Conservation (phyloP, 2,329 filamentous ascomycete species). For the Nemania sp. region DNA sequence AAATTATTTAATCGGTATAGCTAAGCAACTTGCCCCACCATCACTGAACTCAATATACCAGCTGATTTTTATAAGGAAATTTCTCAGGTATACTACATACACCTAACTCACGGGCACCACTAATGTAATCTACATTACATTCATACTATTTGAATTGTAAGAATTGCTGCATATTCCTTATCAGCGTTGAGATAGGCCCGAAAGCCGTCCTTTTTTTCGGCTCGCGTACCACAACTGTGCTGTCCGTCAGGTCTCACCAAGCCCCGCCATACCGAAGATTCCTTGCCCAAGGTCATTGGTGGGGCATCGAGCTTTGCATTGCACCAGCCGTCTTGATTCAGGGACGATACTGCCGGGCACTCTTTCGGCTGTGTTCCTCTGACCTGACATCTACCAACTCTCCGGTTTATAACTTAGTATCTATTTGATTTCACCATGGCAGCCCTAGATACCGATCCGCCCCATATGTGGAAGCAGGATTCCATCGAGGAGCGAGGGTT, state of each 20-base stretch:
- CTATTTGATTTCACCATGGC: slow-evolving; percentile 38
- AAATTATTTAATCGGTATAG: neutral
- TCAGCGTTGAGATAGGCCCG: neutral
- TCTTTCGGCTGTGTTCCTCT: neutral
- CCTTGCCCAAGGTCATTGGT: slow-evolving; percentile 26
- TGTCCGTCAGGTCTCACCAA: neutral
- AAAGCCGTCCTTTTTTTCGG: neutral
- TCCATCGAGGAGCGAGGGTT: slow-evolving; percentile 75
- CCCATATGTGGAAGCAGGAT: slow-evolving; percentile 54
- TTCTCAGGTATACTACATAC: neutral
- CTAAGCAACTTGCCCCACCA: neutral
- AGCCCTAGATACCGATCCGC: slow-evolving; percentile 44
- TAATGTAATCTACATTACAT: neutral
- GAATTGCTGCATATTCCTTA: neutral
- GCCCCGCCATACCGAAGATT: slow-evolving; percentile 35
- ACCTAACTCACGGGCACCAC: neutral
- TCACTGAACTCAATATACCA: neutral
- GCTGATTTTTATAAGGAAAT: neutral
- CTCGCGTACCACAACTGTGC: neutral
- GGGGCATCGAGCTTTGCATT: slow-evolving; percentile 29
- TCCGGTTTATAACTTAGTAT: neutral
- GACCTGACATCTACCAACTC: neutral
- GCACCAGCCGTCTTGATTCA: slow-evolving; percentile 13
- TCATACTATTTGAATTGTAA: neutral
- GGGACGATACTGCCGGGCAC: neutral